These are phyloP conservation scores for Amanita pseudoporphyria DNA, from an alignment of 768 basidiomycete genomes.

Conservation along the genomic window DNA sequence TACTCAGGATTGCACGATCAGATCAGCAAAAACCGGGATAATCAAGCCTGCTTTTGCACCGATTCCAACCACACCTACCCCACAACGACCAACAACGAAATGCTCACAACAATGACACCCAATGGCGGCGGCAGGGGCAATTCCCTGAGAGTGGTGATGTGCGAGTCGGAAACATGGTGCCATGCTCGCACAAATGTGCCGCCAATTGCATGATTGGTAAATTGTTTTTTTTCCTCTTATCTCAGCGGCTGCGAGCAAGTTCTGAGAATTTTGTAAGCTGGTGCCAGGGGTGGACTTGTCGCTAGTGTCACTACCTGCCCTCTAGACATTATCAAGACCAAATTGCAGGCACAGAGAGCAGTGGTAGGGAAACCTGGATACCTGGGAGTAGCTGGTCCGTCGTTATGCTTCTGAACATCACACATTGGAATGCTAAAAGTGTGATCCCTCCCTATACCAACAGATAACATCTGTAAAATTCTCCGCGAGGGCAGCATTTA, in stretches of 20 bases:
- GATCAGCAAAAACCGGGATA: too few species aligned
- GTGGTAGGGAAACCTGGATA: constrained; percentile 64
- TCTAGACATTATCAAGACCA: constrained; percentile 96
- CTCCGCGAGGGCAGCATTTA: constrained; percentile 72
- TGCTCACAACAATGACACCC: constrained; percentile 6
- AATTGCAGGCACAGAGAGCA: constrained; percentile 86
- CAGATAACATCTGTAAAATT: constrained; percentile 32
- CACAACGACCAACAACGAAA: constrained; percentile 8
- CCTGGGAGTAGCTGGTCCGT: constrained; percentile 56
- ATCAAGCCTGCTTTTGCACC: not conserved
- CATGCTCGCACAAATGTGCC: constrained; percentile 52
- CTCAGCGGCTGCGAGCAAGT: not conserved
- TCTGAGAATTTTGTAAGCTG: constrained; percentile 41
- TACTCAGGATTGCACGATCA: too few species aligned
- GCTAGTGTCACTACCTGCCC: constrained; percentile 94
- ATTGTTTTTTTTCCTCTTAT: constrained; percentile 13
- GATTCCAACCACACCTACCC: not conserved
- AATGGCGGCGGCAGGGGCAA: not conserved
- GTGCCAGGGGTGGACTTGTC: constrained; percentile 90
- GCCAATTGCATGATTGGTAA: constrained; percentile 77
- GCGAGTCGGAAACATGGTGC: constrained; percentile 64
- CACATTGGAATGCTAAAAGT: not conserved
- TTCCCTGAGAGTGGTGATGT: constrained; percentile 7
- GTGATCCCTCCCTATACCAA: constrained; percentile 7
- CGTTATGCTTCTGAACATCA: too few species aligned